Evolutionary conservation across 1,139 yeast genomes (phyloP), one percentile per base, ranked within the genome.

Genomic region (Ogataea hybrid): DNA sequence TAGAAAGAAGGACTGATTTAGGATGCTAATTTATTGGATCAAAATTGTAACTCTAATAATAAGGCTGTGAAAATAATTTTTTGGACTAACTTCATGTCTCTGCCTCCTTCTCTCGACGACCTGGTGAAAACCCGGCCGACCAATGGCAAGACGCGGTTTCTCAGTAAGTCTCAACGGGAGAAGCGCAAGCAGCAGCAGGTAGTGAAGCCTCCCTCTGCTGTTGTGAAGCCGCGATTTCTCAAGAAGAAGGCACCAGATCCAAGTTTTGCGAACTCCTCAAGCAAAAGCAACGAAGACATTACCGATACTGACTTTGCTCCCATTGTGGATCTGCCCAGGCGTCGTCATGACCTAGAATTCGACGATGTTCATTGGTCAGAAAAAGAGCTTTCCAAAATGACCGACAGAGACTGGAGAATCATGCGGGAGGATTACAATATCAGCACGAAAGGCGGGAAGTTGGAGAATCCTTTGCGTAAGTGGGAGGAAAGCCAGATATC

Each of bases 321-420:
- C 0, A 52, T 82, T 10, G 63, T 70, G 54, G 44, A 44, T 42
- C 51, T 48, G 37, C 40, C 48, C 39, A 48, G 29, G 28, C 42
- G 28, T 46, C 43, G 25, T 2, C 14, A 30, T 3, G 15, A 15
- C 8, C 35, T 35, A 8, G 28, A 38, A 3, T 9, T 39, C 6
- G 22, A 43, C 9, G 73, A 68, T 23, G 51, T 63, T 10, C 92
- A 81, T 51, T 92, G 97, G 97, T 65, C 78, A 0, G 70, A 79
- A 36, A 92, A 92, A 57, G 59, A 73, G 0, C 60, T 81, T 2
- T 63, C 63, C 0, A 72, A 77, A 35, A 89, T 92, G 98, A 75
- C 77, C 0, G 67, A 72, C 0, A 70, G 97, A 47, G 98, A 92
- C 60, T 92, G 97, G 97, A 71, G 97, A 47, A 84, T 88, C 36